Percentiles rank a stretch among this genome's conserved stretches.
Evolutionary conservation across 331 rosid species (phyloP).

Genomic region (Quercus tomentella): DNA sequence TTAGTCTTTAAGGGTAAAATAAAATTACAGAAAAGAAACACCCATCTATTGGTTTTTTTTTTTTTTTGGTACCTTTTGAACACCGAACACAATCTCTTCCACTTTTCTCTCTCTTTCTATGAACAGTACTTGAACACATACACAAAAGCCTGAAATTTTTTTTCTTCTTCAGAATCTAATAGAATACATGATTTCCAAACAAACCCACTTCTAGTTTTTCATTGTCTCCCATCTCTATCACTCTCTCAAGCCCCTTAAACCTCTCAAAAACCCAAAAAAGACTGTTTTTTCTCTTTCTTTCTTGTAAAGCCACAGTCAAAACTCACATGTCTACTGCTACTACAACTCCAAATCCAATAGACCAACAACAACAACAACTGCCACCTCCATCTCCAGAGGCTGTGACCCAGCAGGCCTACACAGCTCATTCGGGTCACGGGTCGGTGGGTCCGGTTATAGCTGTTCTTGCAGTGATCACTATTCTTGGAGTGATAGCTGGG

Average conservation of each 20-base stretch:
- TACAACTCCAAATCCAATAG: slow-evolving; percentile 3
- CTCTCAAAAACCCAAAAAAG: background rate
- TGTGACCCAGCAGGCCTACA: slow-evolving; percentile 48
- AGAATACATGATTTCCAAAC: background rate
- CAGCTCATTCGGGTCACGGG: slow-evolving; percentile 53
- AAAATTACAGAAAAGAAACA: background rate
- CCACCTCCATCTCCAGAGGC: slow-evolving; percentile 33
- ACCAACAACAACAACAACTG: background rate
- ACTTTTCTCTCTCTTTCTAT: background rate
- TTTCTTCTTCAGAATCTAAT: slow-evolving; percentile 1
- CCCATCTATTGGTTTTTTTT: too few species aligned
- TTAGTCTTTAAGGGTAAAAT: background rate
- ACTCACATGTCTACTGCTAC: slow-evolving; percentile 35
- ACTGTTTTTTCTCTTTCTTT: background rate
- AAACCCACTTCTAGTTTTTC: background rate
- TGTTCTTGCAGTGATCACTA: slow-evolving; percentile 56
- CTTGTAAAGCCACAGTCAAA: too few species aligned
- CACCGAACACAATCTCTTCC: too few species aligned
- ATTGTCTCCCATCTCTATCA: background rate
- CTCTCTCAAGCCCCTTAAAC: slow-evolving; percentile 6
- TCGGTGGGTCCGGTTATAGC: slow-evolving; percentile 75
- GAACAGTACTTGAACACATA: background rate
- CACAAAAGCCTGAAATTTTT: background rate
- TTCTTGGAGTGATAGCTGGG: slow-evolving; percentile 64
- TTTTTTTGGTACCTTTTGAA: background rate